Evolutionary conservation across 140 eudicot genomes (phyloP), one percentile per base, ranked within the genome.

Genomic region (Bidens hawaiensis): DNA sequence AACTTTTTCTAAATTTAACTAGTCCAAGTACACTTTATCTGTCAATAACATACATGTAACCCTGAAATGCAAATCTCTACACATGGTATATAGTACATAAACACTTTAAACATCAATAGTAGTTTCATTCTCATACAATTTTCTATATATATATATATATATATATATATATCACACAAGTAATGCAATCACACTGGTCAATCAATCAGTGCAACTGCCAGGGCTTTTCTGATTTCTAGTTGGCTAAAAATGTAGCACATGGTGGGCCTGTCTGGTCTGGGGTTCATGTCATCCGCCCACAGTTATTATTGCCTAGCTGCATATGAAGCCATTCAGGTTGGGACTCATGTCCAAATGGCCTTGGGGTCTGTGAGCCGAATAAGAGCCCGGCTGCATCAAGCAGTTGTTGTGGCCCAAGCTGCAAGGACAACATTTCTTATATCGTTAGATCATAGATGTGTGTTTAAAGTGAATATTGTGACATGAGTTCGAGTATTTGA

Each of bases 251-350:
- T 40, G 54, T 58, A 52, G 38, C 40, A 54, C 40, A 22, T 15
- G 38, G 21, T 13, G 36, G 36, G 17, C 17, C 1, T n/a, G 61
- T 51, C 49, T 51, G 26, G 71, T 71, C 22, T 64, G 40, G 42
- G 41, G 54, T 70, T 70, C 86, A 87, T 60, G 93, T 60, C 38
- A 86, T 76, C 74, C 95, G 74, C 52, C 87, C 85, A 28, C 77
- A 87, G 76, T 76, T 82, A n/a, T n/a, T n/a, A 69, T 67, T 76
- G 17, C 98, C 96, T 46, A 87, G 61, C 65, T 93, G 96, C 95
- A 88, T 93, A 71, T 93, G 96, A 31, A 93, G 88, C 96, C 96
- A 93, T 74, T 85, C 96, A 1, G 89, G 77, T 52, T 93, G 87
- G 22, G 86, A 27, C 66, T 80, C 86, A 52, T 68, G 83, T 56